These are phyloP conservation scores for Nannizziopsis arthrosporioides DNA, from an alignment of 2,329 filamentous ascomycete genomes.

Conservation along the genomic window DNA sequence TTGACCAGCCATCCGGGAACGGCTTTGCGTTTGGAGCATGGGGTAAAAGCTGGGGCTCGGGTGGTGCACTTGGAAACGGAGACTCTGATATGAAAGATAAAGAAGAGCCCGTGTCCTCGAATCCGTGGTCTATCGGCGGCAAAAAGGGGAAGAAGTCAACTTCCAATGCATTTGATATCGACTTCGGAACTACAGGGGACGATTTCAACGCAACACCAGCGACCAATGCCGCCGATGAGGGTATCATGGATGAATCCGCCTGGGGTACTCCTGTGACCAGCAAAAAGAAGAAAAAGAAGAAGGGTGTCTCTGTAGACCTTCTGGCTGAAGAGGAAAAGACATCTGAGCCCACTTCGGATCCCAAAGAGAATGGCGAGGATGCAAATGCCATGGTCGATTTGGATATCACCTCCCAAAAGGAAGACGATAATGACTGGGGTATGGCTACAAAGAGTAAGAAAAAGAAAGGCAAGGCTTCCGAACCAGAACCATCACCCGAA, in stretches of 20 bases:
- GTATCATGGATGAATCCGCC: conserved; percentile 32
- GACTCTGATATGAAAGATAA: conserved; percentile 13
- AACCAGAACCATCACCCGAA: conserved; percentile 3
- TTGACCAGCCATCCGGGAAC: conserved; percentile 33
- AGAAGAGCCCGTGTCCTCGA: conserved; percentile 22
- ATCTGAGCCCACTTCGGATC: conserved; percentile 16
- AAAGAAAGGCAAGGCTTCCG: conserved; percentile 18
- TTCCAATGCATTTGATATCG: conserved; percentile 33
- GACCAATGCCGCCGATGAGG: conserved; percentile 19
- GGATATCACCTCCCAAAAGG: conserved; percentile 14
- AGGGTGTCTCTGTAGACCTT: conserved; percentile 13
- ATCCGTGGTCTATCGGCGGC: conserved; percentile 31
- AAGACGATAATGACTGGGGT: conserved; percentile 20
- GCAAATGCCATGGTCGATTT: background rate
- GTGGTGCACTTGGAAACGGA: conserved; percentile 21
- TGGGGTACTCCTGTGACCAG: conserved; percentile 37
- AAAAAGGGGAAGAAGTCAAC: conserved; percentile 28
- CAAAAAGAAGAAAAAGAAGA: conserved; percentile 43
- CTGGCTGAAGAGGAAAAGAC: conserved; percentile 5
- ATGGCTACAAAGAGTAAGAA: conserved; percentile 32
- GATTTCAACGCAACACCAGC: conserved; percentile 34
- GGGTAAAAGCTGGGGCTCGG: conserved; percentile 50
- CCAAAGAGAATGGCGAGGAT: conserved; percentile 35
- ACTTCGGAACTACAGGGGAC: conserved; percentile 23
- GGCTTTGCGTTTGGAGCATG: conserved; percentile 44